Evolutionary conservation across 495 filamentous ascomycete species (phyloP).

Genomic region (Hyaloscypha hepaticicola): DNA sequence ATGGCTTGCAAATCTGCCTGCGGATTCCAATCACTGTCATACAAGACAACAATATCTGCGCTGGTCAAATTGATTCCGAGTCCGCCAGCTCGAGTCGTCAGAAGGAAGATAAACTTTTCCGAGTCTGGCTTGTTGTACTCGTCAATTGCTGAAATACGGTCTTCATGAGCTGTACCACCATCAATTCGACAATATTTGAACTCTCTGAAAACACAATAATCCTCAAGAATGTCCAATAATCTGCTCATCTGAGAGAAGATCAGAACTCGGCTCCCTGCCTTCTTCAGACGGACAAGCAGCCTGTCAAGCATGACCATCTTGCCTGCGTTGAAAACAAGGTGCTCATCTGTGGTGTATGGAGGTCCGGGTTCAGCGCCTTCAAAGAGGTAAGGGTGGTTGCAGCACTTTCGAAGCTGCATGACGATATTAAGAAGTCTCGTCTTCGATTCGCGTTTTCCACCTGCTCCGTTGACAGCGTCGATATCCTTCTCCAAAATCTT

Average conservation of each 20-base stretch:
- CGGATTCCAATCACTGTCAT: constrained; percentile 99
- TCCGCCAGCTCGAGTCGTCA: constrained; percentile 96
- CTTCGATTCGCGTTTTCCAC: constrained; percentile 97
- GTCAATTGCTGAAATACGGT: constrained; percentile 96
- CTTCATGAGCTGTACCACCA: constrained; percentile 94
- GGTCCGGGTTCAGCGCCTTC: constrained; percentile 97
- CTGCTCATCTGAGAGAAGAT: constrained; percentile 99
- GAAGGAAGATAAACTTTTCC: constrained; percentile 94
- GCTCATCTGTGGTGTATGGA: constrained; percentile 97
- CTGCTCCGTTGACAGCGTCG: constrained; percentile 96
- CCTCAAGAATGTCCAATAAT: constrained; percentile 94
- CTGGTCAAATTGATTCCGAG: constrained; percentile 97
- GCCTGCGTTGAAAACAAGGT: constrained; percentile 87
- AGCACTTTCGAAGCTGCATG: constrained; percentile 99
- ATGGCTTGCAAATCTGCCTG: constrained; percentile 98
- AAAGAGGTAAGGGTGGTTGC: constrained; percentile 98
- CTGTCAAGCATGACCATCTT: constrained; percentile 99
- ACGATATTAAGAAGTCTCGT: constrained; percentile 98
- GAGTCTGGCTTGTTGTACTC: constrained; percentile 96
- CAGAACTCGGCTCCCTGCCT: constrained; percentile 84
- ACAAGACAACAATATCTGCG: constrained; percentile 97
- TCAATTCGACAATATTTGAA: constrained; percentile 98
- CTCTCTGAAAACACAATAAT: constrained; percentile 94
- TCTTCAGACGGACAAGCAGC: constrained; percentile 78
- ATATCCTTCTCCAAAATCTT: constrained; percentile 99